A percentile compares a stretch with the other conserved stretches of the same genome.
Evolutionary conservation across 2,329 filamentous ascomycete species (phyloP).

Genomic region (Fusarium globosum): DNA sequence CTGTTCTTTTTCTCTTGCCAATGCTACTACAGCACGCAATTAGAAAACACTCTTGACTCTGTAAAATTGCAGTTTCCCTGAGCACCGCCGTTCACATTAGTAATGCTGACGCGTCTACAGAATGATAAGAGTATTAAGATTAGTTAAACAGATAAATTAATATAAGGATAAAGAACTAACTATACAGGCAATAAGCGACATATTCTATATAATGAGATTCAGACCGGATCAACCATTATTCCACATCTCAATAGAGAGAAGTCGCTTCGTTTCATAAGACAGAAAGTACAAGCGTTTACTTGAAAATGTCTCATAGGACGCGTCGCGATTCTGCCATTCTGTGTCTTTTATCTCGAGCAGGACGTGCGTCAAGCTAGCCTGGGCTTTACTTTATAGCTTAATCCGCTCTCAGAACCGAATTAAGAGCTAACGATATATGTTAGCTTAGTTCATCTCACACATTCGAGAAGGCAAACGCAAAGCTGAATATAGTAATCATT

Average conservation of each 20-base stretch:
- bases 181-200: too few species aligned
- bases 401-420: neutral
- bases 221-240: too few species aligned
- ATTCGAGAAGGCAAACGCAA: rapidly evolving
- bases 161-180: too few species aligned
- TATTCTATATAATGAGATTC: too few species aligned
- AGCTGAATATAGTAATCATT: neutral
- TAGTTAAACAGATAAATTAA: too few species aligned
- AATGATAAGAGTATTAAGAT: too few species aligned
- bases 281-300: too few species aligned
- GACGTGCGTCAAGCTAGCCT: too few species aligned
- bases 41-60: rapidly evolving
- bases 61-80: rapidly evolving
- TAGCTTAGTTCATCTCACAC: rapidly evolving
- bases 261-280: rapidly evolving
- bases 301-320: neutral
- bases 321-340: rapidly evolving
- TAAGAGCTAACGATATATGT: neutral
- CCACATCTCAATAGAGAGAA: neutral
- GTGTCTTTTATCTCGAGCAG: rapidly evolving
- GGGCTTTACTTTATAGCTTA: neutral
- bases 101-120: rapidly evolving
- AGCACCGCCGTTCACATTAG: rapidly evolving
- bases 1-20: neutral
- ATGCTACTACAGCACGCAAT: rapidly evolving